Evolutionary conservation across 306 rosid genomes (phyloP), one percentile per base, ranked within the genome.

Genomic region (Cercis canadensis): DNA sequence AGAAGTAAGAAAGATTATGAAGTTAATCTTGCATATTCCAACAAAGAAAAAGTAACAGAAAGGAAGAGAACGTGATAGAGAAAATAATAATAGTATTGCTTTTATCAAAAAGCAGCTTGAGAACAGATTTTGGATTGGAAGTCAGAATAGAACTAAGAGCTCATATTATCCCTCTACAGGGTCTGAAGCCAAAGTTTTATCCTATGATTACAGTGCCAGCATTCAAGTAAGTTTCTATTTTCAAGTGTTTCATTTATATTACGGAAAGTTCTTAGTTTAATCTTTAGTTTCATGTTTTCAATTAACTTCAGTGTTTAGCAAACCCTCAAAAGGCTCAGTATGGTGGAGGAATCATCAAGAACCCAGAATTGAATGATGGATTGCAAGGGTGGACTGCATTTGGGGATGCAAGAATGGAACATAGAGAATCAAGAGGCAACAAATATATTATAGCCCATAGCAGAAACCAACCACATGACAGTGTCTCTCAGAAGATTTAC

Each of bases 281-380:
- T 13, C 0, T 0, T 7, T 10, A 11, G 13, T 67, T 16, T 56
- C 19, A 47, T 58, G 58, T 49, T 69, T 70, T 69, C 2, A 53
- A 55, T 1, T 9, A 24, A 45, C 4, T 74, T 4, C 56, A 92
- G 97, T 92, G 97, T 79, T 77, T 82, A 73, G 33, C 2, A 49
- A 58, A 49, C 0, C 98, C 97, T 39, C 62, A 57, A 3, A 80
- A 82, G 73, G 79, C 96, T 50, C 88, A 82, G 9, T 92, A 90
- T 54, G 74, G 69, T 47, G 98, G 97, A 64, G 98, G 98, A 56
- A 85, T 90, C 55, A 81, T 92, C 45, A 57, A 36, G 59, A 92
- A 92, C 51, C 89, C 97, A 31, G 90, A 92, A 32, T 56, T 92
- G 14, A 84, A 88, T 3, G 36, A 85, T 52, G 93, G 92, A 17